Base-by-base conservation (phyloP, 1,284 basidiomycete species). In the Hymenochaete sp. region DNA sequence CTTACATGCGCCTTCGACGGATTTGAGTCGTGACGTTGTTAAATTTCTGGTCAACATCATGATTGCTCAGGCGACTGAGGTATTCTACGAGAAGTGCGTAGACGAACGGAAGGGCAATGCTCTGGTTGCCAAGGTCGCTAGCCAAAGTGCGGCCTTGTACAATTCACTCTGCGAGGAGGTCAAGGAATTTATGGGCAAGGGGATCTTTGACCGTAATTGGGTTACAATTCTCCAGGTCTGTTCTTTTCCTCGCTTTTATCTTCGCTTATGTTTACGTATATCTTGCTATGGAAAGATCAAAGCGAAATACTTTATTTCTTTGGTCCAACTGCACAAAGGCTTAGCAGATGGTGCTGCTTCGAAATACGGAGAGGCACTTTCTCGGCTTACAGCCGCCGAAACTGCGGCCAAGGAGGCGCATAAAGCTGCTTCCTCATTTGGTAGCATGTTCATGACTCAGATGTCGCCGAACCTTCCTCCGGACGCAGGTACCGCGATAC, bases 131-230 rank as follows among this genome's bases (percentile, higher is more conserved):
- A 91, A 95, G 67, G 78, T 98, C 40, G 93, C 82, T 2, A 77
- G 86, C 32, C 90, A 96, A 58, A 77, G 85, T 1, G 86, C 88
- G 0, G 72, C 65, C 11, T 79, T 92, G 72, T 99, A 98, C 58
- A 75, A 71, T 0, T 67, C 76, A 0, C 70, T 97, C 4, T 71
- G 72, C 2, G 93, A 98, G 52, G 92, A 97, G 54, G 85, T 89
- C 35, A 95, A 95, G 60, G 95, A 98, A 58, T 95, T 95, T 57
- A 85, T 91, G 70, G 90, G 86, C 9, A 96, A 96, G 61, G 90
- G 90, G 3, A 85, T 97, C 49, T 90, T 98, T 60, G 92, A 98
- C 58, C 70, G 92, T n/a, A 90, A 91, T 56, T 98, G 95, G 95
- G 75, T 92, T 6, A 80, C 80, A 0, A 63, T 95, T 14, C 65